Evolutionary conservation across 768 basidiomycete genomes (phyloP).

Genomic region (Lanmaoa rubissima): DNA sequence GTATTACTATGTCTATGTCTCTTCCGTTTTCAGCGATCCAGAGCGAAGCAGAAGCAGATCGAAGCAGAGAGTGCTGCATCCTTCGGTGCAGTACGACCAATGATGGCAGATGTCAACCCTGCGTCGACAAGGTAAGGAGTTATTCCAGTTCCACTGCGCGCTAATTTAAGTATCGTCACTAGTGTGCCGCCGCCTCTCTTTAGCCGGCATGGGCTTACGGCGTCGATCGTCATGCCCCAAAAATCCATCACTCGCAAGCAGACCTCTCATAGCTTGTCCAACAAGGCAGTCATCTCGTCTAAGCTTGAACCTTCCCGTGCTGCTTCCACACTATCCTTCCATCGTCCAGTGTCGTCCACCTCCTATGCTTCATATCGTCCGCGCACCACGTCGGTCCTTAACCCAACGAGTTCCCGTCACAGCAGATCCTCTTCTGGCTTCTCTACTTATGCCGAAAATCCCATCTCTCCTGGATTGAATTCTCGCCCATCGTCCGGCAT

Average conservation of each 20-base stretch:
- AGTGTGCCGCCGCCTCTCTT: constrained; percentile 26
- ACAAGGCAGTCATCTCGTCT: constrained; percentile 39
- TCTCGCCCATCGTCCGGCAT: constrained; percentile 10
- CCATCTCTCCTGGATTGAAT: constrained; percentile 1
- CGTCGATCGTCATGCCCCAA: constrained; percentile 52
- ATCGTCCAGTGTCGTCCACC: not conserved
- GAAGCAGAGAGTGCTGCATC: constrained; percentile 42
- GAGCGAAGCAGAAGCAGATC: constrained; percentile 35
- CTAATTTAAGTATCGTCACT: not conserved
- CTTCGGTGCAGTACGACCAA: constrained; percentile 23
- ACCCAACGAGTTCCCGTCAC: constrained; percentile 26
- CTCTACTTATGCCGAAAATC: constrained; percentile 40
- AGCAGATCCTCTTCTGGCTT: constrained; percentile 32
- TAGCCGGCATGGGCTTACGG: constrained; percentile 44
- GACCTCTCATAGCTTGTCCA: constrained; percentile 43
- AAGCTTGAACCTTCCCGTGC: constrained; percentile 40
- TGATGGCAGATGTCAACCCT: constrained; percentile 3
- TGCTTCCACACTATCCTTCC: constrained; percentile 37
- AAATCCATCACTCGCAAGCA: constrained; percentile 40
- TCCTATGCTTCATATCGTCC: constrained; percentile 16
- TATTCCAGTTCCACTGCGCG: not conserved
- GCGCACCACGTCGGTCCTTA: constrained; percentile 19
- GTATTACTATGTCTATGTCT: too few relatives aligned
- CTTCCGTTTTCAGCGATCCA: constrained; percentile 44
- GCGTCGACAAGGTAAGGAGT: constrained; percentile 15